Conservation (phyloP, 108 stramenopile species). For the Aurantiochytrium sp. region DNA sequence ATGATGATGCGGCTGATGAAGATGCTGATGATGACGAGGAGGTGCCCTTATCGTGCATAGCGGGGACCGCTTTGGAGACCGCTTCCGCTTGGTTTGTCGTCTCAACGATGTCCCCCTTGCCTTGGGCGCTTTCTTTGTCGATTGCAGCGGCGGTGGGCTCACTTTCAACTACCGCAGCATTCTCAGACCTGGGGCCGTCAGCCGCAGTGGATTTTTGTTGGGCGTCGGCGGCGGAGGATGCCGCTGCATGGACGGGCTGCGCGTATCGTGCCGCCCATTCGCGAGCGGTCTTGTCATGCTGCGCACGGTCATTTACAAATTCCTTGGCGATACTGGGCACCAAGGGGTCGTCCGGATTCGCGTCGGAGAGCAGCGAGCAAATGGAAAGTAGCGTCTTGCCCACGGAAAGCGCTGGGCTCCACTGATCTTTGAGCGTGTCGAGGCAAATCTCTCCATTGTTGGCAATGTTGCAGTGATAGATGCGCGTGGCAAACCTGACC, state of each 20-base stretch:
- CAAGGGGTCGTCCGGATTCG: slow-evolving; percentile 88
- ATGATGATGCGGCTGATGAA: too few species aligned
- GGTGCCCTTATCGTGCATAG: too few species aligned
- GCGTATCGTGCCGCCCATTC: slow-evolving; percentile 45
- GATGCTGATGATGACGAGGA: too few species aligned
- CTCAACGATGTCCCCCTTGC: too few species aligned
- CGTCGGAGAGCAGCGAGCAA: slow-evolving; percentile 90
- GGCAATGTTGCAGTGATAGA: slow-evolving; percentile 98
- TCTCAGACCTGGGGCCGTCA: too few species aligned
- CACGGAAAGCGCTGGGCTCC: slow-evolving; percentile 97
- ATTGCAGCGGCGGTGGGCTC: too few species aligned
- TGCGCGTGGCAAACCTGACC: slow-evolving; percentile 89
- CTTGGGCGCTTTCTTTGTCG: too few species aligned
- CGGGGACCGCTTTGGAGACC: too few species aligned
- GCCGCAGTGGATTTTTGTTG: too few species aligned
- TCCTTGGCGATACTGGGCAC: slow-evolving; percentile 55
- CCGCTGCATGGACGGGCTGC: neutral
- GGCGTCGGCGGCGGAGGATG: neutral
- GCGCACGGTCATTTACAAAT: slow-evolving; percentile 39
- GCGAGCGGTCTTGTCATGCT: slow-evolving; percentile 49
- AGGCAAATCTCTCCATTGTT: slow-evolving; percentile 95
- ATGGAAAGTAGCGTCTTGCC: slow-evolving; percentile 94
- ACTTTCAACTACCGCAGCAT: too few species aligned
- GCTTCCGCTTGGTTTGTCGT: too few species aligned
- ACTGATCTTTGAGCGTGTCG: slow-evolving; percentile 98